Evolutionary conservation across 306 rosid species (phyloP), one percentile per base, ranked within the genome.

Genomic region (Trifolium pratense): DNA sequence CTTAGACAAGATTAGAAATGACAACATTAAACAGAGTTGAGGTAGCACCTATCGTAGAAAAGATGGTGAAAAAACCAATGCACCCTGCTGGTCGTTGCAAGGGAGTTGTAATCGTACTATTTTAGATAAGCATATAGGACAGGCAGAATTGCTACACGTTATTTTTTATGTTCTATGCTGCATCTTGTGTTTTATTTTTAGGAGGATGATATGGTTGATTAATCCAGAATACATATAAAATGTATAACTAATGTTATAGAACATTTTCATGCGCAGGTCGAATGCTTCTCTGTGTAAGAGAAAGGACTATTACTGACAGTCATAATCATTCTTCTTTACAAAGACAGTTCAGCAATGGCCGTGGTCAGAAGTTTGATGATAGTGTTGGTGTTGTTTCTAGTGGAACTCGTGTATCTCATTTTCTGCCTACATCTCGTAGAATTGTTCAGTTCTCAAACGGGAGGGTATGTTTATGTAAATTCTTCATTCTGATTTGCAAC

Each of bases 281-380:
- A n/a, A 93, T 93, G 98, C 98, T 93, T 80, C 96, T 93, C 11
- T 91, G 97, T 48, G 96, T 91, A 25, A 85, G 98, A 89, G 97
- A 93, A 82, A 91, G 98, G 76, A 75, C 90, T 17, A 62, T 73
- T 48, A 63, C 48, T 67, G 98, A 93, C 37, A 84, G 36, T 45
- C 86, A 75, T 20, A 89, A 39, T 88, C 97, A 90, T 77, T 82
- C 96, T 72, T 90, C 87, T 45, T 73, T 82, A 26, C 88, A 79
- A 83, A 80, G 86, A 79, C 86, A 79, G 73, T 84, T 93, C 75
- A 93, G 98, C 82, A 91, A 86, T 46, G 97, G 97, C 49, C 94
- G 89, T 52, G 76, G 90, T 76, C 97, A 87, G 66, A 91, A 86
- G 71, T 77, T 89, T 32, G 96, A 91, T 56, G 91, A 87, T 67